Base-by-base conservation (phyloP, 495 filamentous ascomycete species). In the Terfezia boudieri region DNA sequence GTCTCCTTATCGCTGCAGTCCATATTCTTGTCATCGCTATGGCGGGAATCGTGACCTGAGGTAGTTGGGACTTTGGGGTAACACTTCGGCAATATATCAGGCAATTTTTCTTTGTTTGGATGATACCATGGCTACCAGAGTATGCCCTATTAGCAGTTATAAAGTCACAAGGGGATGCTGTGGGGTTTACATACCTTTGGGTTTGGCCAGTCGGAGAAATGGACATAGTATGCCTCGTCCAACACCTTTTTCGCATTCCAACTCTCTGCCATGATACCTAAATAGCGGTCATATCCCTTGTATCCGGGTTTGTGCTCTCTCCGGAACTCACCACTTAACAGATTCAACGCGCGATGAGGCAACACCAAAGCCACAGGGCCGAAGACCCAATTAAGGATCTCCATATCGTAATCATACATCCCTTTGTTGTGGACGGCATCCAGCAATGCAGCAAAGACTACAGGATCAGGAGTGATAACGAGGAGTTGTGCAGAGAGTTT, bases 171-270 rank as follows among this genome's bases (percentile, higher is more conserved):
- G 2, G n/a, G 32, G 53, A 37, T 37, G 38, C 57, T 61, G 37
- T 36, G 53, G 46, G 50, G 41, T 46, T 51, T 20, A 35, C 48
- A 35, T 46, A 55, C 23, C 64, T 89, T 89, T 4, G 83, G 82
- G 46, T 86, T 58, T 4, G 84, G 84, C 77, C 79, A 83, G 61
- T 90, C 85, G 3, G 75, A 80, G 61, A 93, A 89, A 67, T 87
- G 85, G 0, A 90, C 73, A 12, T 85, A 73, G 59, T 81, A 87
- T 9, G 81, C 82, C 62, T 87, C 78, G 20, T 71, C 68, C 36
- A 78, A 67, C 35, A 75, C 73, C 48, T 65, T 71, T 11, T 78
- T 71, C 0, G 84, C 73, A 64, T 88, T 77, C 83, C 85, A 93
- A 17, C 61, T 65, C 57, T 81, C 76, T 4, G 72, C 69, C 1